Percentiles rank a stretch among this genome's conserved stretches.
Conservation (phyloP, 1,284 basidiomycete species). For the Papiliotrema nemorosa region DNA sequence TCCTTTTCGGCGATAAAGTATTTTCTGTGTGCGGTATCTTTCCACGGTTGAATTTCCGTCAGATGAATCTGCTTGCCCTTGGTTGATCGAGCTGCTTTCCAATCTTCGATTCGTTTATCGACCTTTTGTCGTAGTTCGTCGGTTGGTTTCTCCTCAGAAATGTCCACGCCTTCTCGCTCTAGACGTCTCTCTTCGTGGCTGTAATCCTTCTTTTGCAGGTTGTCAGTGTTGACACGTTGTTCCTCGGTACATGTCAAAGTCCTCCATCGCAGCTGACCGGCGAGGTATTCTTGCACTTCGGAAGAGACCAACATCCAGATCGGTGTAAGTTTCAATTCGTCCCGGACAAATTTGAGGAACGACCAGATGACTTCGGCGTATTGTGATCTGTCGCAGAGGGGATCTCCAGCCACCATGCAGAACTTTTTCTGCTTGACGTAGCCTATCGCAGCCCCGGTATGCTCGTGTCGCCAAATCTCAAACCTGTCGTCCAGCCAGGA, state of each 20-base stretch:
- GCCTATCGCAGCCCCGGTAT: constrained; percentile 55
- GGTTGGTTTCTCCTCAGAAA: constrained; percentile 46
- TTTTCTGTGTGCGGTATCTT: constrained; percentile 55
- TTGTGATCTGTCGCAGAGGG: constrained; percentile 54
- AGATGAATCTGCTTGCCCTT: constrained; percentile 59
- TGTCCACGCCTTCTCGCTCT: constrained; percentile 54
- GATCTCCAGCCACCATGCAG: constrained; percentile 55
- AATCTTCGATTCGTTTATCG: constrained; percentile 54
- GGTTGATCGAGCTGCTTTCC: constrained; percentile 47
- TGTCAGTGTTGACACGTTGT: constrained; percentile 55
- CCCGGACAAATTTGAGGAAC: constrained; percentile 49
- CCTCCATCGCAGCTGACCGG: constrained; percentile 54
- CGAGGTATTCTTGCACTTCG: constrained; percentile 54
- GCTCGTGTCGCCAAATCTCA: constrained; percentile 54
- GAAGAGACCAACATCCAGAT: constrained; percentile 57
- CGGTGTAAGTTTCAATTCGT: constrained; percentile 53
- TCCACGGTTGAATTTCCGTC: constrained; percentile 57
- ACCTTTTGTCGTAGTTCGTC: constrained; percentile 48
- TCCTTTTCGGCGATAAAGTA: constrained; percentile 57
- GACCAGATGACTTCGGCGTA: constrained; percentile 50
- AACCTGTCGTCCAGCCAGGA: constrained; percentile 59
- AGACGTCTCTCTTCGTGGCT: constrained; percentile 54
- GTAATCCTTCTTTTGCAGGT: constrained; percentile 51
- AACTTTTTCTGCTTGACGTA: constrained; percentile 50
- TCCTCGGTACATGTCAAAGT: constrained; percentile 56